Evolutionary conservation across 495 filamentous ascomycete species (phyloP).

Genomic region (Talaromyces trachyspermus): DNA sequence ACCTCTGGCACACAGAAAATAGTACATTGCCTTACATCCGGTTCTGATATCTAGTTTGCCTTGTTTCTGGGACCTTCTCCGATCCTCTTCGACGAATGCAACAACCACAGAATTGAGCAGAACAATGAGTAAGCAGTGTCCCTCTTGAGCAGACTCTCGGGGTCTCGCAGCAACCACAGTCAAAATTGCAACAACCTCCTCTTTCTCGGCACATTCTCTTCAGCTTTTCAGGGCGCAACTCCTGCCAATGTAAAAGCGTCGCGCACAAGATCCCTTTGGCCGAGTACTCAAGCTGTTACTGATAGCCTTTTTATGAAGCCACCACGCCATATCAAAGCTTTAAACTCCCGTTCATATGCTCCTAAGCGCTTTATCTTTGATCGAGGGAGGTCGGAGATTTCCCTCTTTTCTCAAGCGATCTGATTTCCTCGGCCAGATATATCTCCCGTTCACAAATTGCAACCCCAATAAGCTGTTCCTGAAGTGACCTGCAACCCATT

Average conservation of each 20-base stretch:
- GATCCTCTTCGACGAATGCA: conserved; percentile 9
- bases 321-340: conserved; percentile 4
- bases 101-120: conserved; percentile 6
- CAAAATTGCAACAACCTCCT: conserved; percentile 6
- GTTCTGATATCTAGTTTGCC: neutral
- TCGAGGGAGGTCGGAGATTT: neutral
- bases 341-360: neutral
- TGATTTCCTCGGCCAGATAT: conserved; percentile 1
- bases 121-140: conserved; percentile 3
- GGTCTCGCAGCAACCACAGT: conserved; percentile 4
- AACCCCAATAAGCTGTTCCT: neutral
- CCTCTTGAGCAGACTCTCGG: neutral
- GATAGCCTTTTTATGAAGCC: neutral
- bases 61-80: neutral
- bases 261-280: conserved; percentile 2
- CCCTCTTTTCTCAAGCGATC: neutral
- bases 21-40: neutral
- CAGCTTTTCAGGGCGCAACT: neutral
- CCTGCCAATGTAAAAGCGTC: neutral
- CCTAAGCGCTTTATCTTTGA: neutral
- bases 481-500: neutral
- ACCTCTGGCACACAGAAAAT: neutral
- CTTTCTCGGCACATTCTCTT: neutral
- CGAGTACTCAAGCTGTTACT: neutral
- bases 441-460: conserved; percentile 3